Evolutionary conservation across 192 early-diverging fungal genomes (phyloP).

Genomic region (Umbelopsis sp.): DNA sequence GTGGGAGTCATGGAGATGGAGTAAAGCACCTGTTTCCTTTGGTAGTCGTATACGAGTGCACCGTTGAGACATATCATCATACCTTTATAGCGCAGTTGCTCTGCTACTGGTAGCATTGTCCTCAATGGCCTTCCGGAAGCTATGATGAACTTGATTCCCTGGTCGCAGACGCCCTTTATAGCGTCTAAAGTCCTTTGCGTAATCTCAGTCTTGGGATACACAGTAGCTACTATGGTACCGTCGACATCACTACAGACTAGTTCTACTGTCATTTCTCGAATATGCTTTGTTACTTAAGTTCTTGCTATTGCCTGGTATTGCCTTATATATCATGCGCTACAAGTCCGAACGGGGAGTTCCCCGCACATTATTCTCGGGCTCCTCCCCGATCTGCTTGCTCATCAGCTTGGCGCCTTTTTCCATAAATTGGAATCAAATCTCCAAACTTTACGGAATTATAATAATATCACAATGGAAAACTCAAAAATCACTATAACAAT

Average conservation of each 20-base stretch:
- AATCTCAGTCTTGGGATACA: not conserved
- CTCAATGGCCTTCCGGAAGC: not conserved
- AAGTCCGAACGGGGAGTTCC: conserved; percentile 14
- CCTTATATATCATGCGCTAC: not conserved
- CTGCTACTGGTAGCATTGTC: conserved; percentile 2
- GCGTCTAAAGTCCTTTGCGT: not conserved
- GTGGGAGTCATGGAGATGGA: not conserved
- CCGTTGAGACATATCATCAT: conserved; percentile 8
- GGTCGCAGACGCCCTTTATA: not conserved
- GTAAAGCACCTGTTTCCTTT: not conserved
- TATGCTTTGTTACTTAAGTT: not conserved
- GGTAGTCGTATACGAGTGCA: not conserved
- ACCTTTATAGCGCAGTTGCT: not conserved
- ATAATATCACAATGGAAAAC: not conserved
- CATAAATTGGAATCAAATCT: not conserved
- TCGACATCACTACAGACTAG: not conserved
- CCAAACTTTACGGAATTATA: not conserved
- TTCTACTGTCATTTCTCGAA: not conserved
- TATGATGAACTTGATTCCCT: not conserved
- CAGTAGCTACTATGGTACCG: conserved; percentile 4
- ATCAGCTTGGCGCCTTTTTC: not conserved
- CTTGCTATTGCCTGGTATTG: not conserved
- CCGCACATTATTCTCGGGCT: not conserved
- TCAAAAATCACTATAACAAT: not conserved
- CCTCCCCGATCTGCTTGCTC: not conserved